Evolutionary conservation across 768 basidiomycete genomes (phyloP).

Genomic region (Psilocybe subaeruginosa): DNA sequence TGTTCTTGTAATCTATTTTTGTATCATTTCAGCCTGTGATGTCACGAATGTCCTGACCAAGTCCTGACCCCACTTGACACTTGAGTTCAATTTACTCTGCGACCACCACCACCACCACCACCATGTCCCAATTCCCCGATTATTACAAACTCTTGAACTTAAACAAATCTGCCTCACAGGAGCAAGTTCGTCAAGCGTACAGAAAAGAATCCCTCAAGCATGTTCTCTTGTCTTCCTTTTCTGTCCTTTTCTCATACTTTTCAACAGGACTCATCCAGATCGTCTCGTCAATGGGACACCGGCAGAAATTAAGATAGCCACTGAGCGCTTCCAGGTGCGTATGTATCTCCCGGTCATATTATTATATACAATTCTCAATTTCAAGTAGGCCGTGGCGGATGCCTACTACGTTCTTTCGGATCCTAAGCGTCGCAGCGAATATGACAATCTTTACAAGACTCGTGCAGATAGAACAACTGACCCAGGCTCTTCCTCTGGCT

Average conservation of each 20-base stretch:
- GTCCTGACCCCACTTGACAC: neutral
- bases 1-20: conserved; percentile 10
- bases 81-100: conserved; percentile 4
- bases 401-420: conserved; percentile 95
- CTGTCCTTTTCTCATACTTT: conserved; percentile 3
- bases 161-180: conserved; percentile 57
- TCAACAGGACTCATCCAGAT: conserved; percentile 84
- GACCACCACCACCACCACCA: conserved; percentile 17
- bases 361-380: neutral
- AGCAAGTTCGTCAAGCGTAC: conserved; percentile 79
- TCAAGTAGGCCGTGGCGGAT: conserved; percentile 77
- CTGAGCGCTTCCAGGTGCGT: conserved; percentile 81
- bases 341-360: neutral
- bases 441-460: conserved; percentile 67
- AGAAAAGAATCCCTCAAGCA: conserved; percentile 79
- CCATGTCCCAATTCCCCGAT: conserved; percentile 79
- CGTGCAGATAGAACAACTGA: conserved; percentile 60
- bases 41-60: conserved; percentile 20
- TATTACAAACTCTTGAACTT: conserved; percentile 73
- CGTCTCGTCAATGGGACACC: conserved; percentile 70
- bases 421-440: conserved; percentile 68
- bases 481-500: conserved; percentile 68
- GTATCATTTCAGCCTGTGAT: conserved; percentile 21
- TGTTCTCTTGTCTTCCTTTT: conserved; percentile 10
- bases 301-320: conserved; percentile 72